Evolutionary conservation across 345 rosid species (phyloP).

Genomic region (Xanthoceras sorbifolium): DNA sequence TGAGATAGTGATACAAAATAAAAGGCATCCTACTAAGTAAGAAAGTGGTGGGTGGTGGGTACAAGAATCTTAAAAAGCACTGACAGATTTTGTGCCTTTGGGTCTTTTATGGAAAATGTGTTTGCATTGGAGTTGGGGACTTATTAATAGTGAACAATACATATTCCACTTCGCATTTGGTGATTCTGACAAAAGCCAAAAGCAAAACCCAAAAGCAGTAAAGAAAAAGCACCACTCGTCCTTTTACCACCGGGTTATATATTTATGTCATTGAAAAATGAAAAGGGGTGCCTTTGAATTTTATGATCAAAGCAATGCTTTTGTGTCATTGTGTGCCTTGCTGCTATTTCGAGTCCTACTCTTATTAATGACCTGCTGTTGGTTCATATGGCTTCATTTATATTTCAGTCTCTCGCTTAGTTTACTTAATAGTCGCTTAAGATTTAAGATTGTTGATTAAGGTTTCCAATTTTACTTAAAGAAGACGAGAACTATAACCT

Average conservation of each 20-base stretch:
- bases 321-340: no score
- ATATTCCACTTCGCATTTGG: conserved; percentile 3
- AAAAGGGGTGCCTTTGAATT: neutral
- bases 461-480: no score
- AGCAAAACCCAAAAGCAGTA: neutral
- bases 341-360: no score
- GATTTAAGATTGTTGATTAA: no score
- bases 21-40: neutral
- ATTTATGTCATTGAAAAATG: no score
- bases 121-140: conserved; percentile 14
- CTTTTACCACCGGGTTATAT: neutral
- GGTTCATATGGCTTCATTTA: no score
- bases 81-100: neutral
- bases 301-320: no score
- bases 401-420: no score
- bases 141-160: neutral
- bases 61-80: neutral
- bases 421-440: no score
- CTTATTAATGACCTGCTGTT: no score
- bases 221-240: neutral
- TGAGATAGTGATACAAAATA: no score
- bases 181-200: conserved; percentile 7
- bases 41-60: neutral
- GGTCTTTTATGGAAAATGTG: neutral
- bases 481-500: no score